Evolutionary conservation across 2,329 filamentous ascomycete species (phyloP).

Genomic region (Allantophomopsis lycopodina): DNA sequence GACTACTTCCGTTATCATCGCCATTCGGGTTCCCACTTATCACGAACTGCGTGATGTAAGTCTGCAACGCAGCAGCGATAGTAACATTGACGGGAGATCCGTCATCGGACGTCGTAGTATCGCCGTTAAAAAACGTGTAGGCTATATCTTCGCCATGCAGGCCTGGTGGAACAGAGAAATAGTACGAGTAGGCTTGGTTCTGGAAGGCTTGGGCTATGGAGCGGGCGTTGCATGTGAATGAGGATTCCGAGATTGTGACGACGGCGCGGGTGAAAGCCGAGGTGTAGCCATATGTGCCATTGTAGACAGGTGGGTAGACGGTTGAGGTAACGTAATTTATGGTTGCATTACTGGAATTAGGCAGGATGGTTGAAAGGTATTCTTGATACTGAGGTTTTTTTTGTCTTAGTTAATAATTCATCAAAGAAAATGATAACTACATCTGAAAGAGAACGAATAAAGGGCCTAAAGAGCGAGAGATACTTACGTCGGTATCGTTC

Average conservation of each 20-base stretch:
- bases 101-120: constrained; percentile 10
- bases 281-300: constrained; percentile 29
- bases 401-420: no score
- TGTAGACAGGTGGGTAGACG: constrained; percentile 34
- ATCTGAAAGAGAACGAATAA: no score
- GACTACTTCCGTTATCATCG: no score
- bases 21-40: constrained; percentile 17
- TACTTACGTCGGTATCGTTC: constrained; percentile 7
- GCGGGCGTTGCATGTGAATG: constrained; percentile 39
- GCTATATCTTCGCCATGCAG: constrained; percentile 36
- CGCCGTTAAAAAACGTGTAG: constrained; percentile 36
- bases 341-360: no score
- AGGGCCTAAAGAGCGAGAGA: no score
- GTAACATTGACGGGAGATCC: constrained; percentile 14
- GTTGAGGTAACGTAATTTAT: no score
- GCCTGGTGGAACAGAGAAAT: constrained; percentile 36
- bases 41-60: constrained; percentile 22
- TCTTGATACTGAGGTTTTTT: no score
- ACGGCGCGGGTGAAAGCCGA: constrained; percentile 27
- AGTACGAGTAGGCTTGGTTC: constrained; percentile 34
- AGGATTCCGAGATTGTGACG: constrained; percentile 24
- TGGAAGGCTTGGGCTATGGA: constrained; percentile 32
- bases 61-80: constrained; percentile 20
- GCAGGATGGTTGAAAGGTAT: no score
- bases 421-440: no score